phyloP scores from a whole-genome alignment of 345 rosid species.

The Conringia planisiliqua region DNA sequence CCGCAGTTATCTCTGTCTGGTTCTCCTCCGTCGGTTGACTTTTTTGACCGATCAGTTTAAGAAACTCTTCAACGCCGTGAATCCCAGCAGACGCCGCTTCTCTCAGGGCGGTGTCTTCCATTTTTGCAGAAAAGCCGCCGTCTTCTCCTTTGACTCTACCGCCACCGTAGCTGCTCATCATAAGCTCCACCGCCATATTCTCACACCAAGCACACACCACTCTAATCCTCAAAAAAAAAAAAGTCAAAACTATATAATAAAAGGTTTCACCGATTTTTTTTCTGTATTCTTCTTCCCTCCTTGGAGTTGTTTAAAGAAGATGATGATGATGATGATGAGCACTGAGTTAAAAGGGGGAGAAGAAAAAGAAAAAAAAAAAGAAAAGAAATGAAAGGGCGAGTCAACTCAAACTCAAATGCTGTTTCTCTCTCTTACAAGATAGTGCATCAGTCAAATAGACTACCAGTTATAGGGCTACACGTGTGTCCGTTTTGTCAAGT shows the following conservation, averaged over 20 bases:
- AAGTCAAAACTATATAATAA: background rate
- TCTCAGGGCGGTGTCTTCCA: slow-evolving; percentile 55
- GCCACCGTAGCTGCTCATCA: slow-evolving; percentile 18
- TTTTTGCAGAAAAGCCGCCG: slow-evolving; percentile 5
- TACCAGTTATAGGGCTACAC: background rate
- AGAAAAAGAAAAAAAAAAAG: background rate
- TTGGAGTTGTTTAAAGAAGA: background rate
- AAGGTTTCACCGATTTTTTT: background rate
- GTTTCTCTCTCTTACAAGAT: slow-evolving; percentile 8
- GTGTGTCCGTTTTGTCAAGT: background rate
- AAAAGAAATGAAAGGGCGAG: slow-evolving; percentile 11
- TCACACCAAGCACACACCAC: background rate
- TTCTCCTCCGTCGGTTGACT: slow-evolving; percentile 34
- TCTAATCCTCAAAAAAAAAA: background rate
- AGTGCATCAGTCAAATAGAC: slow-evolving; percentile 29
- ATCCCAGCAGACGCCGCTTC: slow-evolving; percentile 84
- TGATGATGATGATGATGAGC: background rate
- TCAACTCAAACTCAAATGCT: slow-evolving; percentile 25
- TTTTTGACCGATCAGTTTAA: slow-evolving; percentile 48
- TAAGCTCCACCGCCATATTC: slow-evolving; percentile 22
- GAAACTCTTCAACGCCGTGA: slow-evolving; percentile 73
- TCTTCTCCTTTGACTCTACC: slow-evolving; percentile 11
- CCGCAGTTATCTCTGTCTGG: slow-evolving; percentile 48
- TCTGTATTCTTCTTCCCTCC: background rate
- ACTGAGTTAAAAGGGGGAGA: background rate